phyloP scores from a whole-genome alignment of 2,329 filamentous ascomycete species.

The Cladosporium sp. region DNA sequence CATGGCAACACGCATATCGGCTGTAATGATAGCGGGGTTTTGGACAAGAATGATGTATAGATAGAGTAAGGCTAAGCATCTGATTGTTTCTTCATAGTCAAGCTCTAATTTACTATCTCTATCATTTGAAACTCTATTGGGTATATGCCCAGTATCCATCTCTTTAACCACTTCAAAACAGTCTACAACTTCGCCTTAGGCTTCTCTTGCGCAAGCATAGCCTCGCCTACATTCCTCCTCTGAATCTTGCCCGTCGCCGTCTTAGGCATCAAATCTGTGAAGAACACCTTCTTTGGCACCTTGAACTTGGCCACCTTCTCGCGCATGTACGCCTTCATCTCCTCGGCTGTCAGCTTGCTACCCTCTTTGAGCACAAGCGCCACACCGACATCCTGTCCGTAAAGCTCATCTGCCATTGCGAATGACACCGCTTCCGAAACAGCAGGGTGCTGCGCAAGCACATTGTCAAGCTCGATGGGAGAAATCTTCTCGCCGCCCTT shows the following conservation, averaged over 20 bases:
- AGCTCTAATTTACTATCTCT: constrained; percentile 6
- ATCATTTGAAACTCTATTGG: background rate
- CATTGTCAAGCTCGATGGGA: constrained; percentile 85
- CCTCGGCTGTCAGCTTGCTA: constrained; percentile 55
- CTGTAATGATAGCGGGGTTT: background rate
- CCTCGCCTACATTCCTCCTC: constrained; percentile 80
- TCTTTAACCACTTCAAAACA: background rate
- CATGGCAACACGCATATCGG: background rate
- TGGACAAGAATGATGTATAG: background rate
- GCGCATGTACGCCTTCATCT: constrained; percentile 68
- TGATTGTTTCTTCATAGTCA: background rate
- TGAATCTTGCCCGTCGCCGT: constrained; percentile 88
- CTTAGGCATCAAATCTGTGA: constrained; percentile 82
- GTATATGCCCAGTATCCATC: background rate
- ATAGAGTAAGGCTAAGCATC: background rate
- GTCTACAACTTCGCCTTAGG: constrained; percentile 23
- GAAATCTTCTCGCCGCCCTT: constrained; percentile 89
- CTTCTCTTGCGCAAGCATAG: constrained; percentile 62
- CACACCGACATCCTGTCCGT: constrained; percentile 78
- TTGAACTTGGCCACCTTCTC: constrained; percentile 80
- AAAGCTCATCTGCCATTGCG: constrained; percentile 78
- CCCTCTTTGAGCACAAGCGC: constrained; percentile 73
- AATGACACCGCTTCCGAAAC: constrained; percentile 81
- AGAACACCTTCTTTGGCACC: constrained; percentile 82
- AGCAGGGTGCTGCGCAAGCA: constrained; percentile 70